Conservation (phyloP, 345 rosid genomes). For the Lepidium africanum region DNA sequence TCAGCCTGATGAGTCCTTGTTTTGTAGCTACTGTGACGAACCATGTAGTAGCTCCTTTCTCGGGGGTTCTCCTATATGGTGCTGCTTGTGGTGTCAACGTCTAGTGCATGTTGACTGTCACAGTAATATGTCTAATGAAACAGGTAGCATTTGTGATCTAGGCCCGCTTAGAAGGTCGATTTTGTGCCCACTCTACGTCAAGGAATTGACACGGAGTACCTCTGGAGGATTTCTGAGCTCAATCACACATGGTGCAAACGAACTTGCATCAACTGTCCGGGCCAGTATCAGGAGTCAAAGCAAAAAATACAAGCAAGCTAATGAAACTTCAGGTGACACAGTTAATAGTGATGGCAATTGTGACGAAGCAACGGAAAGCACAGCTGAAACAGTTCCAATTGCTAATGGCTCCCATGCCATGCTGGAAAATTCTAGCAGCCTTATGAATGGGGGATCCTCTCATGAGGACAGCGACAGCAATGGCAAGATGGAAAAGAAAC, state of each 20-base stretch:
- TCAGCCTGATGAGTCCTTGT: constrained; percentile 69
- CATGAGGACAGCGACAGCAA: constrained; percentile 37
- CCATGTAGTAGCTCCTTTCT: constrained; percentile 87
- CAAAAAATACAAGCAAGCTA: constrained; percentile 69
- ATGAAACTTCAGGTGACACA: constrained; percentile 50
- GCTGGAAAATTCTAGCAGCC: constrained; percentile 46
- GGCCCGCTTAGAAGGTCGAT: constrained; percentile 76
- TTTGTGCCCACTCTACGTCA: constrained; percentile 80
- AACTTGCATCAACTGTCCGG: constrained; percentile 86
- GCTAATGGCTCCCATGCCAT: constrained; percentile 37
- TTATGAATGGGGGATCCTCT: constrained; percentile 27
- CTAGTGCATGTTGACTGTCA: constrained; percentile 96
- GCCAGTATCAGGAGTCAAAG: constrained; percentile 87
- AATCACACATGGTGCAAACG: constrained; percentile 94
- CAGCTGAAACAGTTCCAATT: constrained; percentile 40
- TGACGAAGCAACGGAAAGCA: constrained; percentile 53
- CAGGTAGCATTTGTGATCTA: constrained; percentile 82
- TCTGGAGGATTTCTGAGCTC: constrained; percentile 81
- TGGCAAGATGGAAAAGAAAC: constrained; percentile 42
- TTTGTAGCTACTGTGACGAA: constrained; percentile 90
- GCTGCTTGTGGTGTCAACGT: constrained; percentile 98
- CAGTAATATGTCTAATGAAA: constrained; percentile 63
- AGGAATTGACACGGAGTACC: constrained; percentile 49
- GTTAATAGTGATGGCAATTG: constrained; percentile 45
- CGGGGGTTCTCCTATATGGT: constrained; percentile 95